phyloP scores from a whole-genome alignment of 805 yeast species.

The Wickerhamomyces canadensis region DNA sequence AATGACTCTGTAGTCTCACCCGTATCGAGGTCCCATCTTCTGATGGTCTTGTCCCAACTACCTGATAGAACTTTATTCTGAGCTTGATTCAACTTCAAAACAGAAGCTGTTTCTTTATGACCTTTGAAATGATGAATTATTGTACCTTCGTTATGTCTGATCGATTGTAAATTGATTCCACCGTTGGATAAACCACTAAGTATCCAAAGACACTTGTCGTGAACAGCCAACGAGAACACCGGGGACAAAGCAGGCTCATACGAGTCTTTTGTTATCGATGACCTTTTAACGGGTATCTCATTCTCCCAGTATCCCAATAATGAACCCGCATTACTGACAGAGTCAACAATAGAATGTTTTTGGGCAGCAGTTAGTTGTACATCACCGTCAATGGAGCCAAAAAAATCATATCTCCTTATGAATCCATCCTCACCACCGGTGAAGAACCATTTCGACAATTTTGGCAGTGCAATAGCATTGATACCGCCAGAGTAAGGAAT shows the following conservation, averaged over 20 bases:
- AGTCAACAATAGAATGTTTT: conserved; percentile 81
- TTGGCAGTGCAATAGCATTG: conserved; percentile 69
- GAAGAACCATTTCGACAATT: conserved; percentile 80
- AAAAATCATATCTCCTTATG: conserved; percentile 83
- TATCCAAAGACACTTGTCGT: conserved; percentile 78
- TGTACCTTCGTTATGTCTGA: conserved; percentile 76
- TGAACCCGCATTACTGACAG: conserved; percentile 80
- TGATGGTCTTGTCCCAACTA: conserved; percentile 80
- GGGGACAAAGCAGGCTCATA: conserved; percentile 67
- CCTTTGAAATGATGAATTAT: conserved; percentile 69
- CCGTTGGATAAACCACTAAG: conserved; percentile 79
- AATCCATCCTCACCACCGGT: conserved; percentile 97
- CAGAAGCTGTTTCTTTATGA: conserved; percentile 75
- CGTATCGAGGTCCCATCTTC: conserved; percentile 81
- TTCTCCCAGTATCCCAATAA: conserved; percentile 90
- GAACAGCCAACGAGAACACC: conserved; percentile 82
- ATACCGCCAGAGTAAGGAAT: conserved; percentile 77
- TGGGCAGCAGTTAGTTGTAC: conserved; percentile 87
- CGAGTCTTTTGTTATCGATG: conserved; percentile 28
- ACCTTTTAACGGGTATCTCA: conserved; percentile 70
- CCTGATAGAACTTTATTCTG: conserved; percentile 74
- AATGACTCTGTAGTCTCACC: conserved; percentile 51
- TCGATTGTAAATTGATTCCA: conserved; percentile 79
- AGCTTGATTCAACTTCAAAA: conserved; percentile 51
- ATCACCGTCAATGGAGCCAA: conserved; percentile 80